Conservation (phyloP, 2,329 filamentous ascomycete species). For the Phaeosphaeria sp. region DNA sequence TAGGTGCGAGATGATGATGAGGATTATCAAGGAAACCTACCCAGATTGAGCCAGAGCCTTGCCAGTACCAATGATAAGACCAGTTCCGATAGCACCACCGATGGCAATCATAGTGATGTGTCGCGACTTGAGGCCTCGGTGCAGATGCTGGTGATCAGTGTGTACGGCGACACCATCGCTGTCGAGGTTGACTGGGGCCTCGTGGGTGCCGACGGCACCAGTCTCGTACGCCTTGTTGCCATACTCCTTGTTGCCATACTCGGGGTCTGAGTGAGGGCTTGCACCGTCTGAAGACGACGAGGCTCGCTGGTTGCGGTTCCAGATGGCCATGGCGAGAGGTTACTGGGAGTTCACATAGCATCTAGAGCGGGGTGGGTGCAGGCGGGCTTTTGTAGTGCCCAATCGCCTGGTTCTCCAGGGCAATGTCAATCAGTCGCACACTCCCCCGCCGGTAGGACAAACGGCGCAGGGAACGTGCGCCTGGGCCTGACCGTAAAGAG, state of each 20-base stretch:
- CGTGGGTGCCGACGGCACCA: conserved; percentile 17
- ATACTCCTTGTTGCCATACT: conserved; percentile 32
- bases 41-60: conserved; percentile 57
- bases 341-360: conserved; percentile 19
- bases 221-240: not conserved
- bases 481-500: conserved; percentile 1
- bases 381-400: conserved; percentile 26
- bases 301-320: conserved; percentile 37
- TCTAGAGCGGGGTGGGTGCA: conserved; percentile 9
- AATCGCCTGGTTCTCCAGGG: conserved; percentile 21
- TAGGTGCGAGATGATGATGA: not conserved
- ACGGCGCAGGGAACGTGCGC: not conserved
- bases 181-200: conserved; percentile 18
- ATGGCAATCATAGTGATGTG: conserved; percentile 72
- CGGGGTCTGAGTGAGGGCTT: conserved; percentile 33
- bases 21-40: conserved; percentile 40
- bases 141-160: conserved; percentile 48
- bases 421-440: conserved; percentile 15
- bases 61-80: conserved; percentile 72
- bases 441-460: conserved; percentile 12
- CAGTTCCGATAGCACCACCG: conserved; percentile 75
- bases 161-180: conserved; percentile 36
- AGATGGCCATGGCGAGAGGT: conserved; percentile 34
- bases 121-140: conserved; percentile 60
- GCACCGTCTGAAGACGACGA: conserved; percentile 36